Base-by-base conservation (phyloP, 2,329 filamentous ascomycete species). In the Aspergillus sp. region DNA sequence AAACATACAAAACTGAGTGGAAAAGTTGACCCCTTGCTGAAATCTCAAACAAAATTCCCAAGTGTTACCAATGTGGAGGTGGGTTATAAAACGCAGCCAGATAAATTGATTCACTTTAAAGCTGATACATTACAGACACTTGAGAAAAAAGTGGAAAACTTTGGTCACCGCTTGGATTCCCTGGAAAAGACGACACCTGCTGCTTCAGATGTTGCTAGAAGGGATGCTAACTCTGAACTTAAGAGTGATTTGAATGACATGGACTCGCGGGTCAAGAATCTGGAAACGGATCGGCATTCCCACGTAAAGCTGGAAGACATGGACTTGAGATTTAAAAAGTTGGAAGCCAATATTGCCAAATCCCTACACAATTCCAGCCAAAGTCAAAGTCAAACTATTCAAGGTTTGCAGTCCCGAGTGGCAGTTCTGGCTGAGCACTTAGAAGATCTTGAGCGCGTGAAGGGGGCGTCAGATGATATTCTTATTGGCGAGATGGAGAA, bases 401-500 rank as follows among this genome's bases (percentile, higher is more conserved):
- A 19, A 19, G 19, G 19, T 19, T 19, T 19, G 19, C 19, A 19
- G 19, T 19, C 19, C 19, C 19, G 19, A 19, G 19, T 19, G 19
- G 4, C 2, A 19, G 19, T 19, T 19, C 19, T 19, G 19, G 19
- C 19, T 19, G 19, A 19, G 19, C 19, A 19, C 19, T 19, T 19
- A 4, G 19, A 19, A 19, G 19, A 19, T 19, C 19, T 19, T 19
- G 19, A 19, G 19, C 19, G 19, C 19, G 19, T 19, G 19, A 19
- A 19, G 19, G 19, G 19, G 4, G 19, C 19, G 19, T 19, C 19
- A 19, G 19, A 19, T 19, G 19, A 19, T 19, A 19, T 19, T 19
- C 19, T 19, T 19, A 19, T 19, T 19, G 19, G 19, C 19, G 46
- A 50, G 10, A 40, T 58, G 13, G 54, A 60, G 12, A 43, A 57